phyloP scores from a whole-genome alignment of 2,329 filamentous ascomycete genomes.

The Hypoxylon sp. region DNA sequence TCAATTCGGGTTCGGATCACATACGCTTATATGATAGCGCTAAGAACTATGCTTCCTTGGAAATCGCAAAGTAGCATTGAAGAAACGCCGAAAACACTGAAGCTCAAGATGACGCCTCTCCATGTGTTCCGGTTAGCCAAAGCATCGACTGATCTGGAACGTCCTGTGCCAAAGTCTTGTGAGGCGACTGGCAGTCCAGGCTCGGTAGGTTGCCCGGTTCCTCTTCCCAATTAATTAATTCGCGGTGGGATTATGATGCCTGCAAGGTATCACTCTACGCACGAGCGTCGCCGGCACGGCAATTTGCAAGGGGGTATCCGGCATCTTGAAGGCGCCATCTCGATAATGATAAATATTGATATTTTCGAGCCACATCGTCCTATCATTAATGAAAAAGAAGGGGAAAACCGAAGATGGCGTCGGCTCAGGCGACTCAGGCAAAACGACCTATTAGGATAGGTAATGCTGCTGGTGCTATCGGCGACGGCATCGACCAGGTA shows the following conservation, averaged over 20 bases:
- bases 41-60: conserved; percentile 1
- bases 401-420: background rate
- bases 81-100: background rate
- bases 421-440: conserved; percentile 5
- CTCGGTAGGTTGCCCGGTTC: conserved; percentile 8
- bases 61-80: background rate
- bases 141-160: conserved; percentile 8
- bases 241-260: conserved; percentile 23
- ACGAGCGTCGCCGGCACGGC: conserved; percentile 6
- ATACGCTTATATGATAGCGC: background rate
- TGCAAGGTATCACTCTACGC: conserved; percentile 3
- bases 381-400: background rate
- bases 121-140: too few relatives aligned
- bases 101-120: too few relatives aligned
- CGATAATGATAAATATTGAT: background rate
- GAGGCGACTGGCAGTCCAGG: background rate
- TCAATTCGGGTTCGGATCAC: background rate
- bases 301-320: conserved; percentile 14
- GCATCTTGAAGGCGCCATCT: conserved; percentile 8
- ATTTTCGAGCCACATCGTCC: background rate
- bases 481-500: conserved; percentile 14
- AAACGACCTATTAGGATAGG: conserved; percentile 12
- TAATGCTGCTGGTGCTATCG: conserved; percentile 4
- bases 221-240: conserved; percentile 1
- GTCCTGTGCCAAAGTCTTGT: background rate